Conservation (phyloP, 148 eudicot species). For the Rheum nobile region DNA sequence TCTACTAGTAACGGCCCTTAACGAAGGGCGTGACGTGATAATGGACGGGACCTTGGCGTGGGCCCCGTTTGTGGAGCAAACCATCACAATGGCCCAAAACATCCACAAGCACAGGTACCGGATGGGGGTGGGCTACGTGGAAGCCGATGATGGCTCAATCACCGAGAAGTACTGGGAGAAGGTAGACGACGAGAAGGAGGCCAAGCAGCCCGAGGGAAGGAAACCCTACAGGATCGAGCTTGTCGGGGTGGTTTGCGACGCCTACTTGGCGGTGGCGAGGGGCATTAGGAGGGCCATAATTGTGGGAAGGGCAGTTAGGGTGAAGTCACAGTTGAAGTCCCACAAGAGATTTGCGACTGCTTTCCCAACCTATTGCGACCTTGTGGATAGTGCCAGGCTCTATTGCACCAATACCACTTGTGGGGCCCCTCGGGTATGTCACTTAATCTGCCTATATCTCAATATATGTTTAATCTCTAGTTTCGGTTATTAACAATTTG, state of each 20-base stretch:
- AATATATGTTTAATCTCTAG: not conserved
- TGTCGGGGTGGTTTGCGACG: conserved; percentile 91
- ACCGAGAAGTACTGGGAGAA: conserved; percentile 71
- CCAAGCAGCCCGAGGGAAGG: conserved; percentile 15
- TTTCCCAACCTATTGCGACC: conserved; percentile 46
- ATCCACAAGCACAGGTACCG: conserved; percentile 62
- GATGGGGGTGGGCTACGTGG: conserved; percentile 82
- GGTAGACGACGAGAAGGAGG: conserved; percentile 24
- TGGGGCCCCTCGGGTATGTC: conserved; percentile 51
- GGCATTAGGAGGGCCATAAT: conserved; percentile 93
- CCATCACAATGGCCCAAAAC: conserved; percentile 65
- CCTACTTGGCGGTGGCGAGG: conserved; percentile 77
- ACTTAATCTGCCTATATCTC: not conserved
- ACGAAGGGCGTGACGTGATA: conserved; percentile 88
- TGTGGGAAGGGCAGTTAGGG: conserved; percentile 79
- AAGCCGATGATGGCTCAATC: conserved; percentile 43
- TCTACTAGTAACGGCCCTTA: conserved; percentile 72
- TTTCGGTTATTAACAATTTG: not conserved
- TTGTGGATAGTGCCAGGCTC: conserved; percentile 80
- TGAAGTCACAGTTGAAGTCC: conserved; percentile 71
- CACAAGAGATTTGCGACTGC: conserved; percentile 82
- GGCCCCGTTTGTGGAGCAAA: conserved; percentile 80
- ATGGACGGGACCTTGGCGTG: conserved; percentile 93
- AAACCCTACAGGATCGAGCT: conserved; percentile 81
- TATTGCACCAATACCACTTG: conserved; percentile 63